phyloP scores from a whole-genome alignment of 495 filamentous ascomycete species.

The Aspergillus heteromorphus region DNA sequence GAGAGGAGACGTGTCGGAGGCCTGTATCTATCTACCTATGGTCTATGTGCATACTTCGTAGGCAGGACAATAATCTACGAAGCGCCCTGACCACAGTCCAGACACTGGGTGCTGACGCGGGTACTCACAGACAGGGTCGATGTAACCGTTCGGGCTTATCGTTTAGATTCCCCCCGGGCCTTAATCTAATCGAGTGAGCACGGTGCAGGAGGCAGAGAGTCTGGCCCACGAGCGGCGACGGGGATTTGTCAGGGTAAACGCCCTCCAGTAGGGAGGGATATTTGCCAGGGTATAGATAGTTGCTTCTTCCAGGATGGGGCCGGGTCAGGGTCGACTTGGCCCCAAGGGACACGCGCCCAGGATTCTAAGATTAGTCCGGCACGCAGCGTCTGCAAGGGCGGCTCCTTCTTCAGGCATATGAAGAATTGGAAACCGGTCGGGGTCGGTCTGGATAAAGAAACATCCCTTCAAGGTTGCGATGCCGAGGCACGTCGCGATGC shows the following conservation, averaged over 20 bases:
- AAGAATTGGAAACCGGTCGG: not conserved
- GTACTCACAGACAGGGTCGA: not conserved
- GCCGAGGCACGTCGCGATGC: conserved; percentile 4
- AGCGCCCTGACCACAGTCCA: not conserved
- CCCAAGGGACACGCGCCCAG: not conserved
- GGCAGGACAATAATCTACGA: not conserved
- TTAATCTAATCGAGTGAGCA: conserved; percentile 8
- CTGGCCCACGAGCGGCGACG: not conserved
- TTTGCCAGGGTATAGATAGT: not conserved
- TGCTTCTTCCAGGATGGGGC: too few species aligned
- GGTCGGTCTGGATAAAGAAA: not conserved
- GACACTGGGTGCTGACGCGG: conserved; percentile 1
- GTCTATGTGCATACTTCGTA: too few species aligned
- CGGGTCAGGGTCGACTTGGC: too few species aligned
- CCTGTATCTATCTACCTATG: too few species aligned
- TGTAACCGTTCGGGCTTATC: not conserved
- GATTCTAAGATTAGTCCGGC: not conserved
- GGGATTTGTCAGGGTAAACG: not conserved
- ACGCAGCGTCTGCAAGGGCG: conserved; percentile 2
- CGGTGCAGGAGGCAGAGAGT: not conserved
- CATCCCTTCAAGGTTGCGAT: not conserved
- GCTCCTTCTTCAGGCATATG: not conserved
- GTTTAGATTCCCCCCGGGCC: not conserved
- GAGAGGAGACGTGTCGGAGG: too few species aligned
- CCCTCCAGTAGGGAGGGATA: not conserved